phyloP scores from a whole-genome alignment of 2,329 filamentous ascomycete genomes.

The Aspergillus quadricinctus region DNA sequence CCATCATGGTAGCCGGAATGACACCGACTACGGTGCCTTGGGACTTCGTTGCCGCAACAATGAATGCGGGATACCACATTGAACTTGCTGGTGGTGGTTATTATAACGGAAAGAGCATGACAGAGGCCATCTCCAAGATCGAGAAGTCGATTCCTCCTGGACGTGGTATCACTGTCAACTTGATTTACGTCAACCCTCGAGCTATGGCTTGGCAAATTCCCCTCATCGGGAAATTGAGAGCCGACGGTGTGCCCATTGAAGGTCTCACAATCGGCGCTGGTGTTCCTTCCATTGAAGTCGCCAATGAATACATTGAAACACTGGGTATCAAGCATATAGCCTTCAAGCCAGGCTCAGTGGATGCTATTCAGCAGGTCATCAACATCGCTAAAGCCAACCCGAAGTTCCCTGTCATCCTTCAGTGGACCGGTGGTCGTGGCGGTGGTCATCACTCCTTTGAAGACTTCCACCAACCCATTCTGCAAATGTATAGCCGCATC shows the following conservation, averaged over 20 bases:
- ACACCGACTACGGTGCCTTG: slow-evolving; percentile 82
- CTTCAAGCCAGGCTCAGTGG: slow-evolving; percentile 86
- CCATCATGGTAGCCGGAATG: slow-evolving; percentile 88
- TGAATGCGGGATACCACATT: slow-evolving; percentile 93
- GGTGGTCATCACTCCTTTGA: slow-evolving; percentile 92
- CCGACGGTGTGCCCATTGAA: slow-evolving; percentile 85
- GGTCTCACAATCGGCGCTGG: slow-evolving; percentile 88
- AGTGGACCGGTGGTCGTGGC: slow-evolving; percentile 91
- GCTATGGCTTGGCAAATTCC: slow-evolving; percentile 94
- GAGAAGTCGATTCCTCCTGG: slow-evolving; percentile 79
- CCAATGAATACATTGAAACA: slow-evolving; percentile 89
- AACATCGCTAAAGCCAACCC: slow-evolving; percentile 91
- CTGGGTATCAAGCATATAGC: slow-evolving; percentile 87
- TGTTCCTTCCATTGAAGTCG: slow-evolving; percentile 88
- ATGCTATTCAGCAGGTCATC: slow-evolving; percentile 83
- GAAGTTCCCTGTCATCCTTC: slow-evolving; percentile 79
- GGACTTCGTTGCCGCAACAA: slow-evolving; percentile 88
- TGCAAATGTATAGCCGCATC: slow-evolving; percentile 87
- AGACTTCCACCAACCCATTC: slow-evolving; percentile 86
- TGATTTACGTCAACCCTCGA: slow-evolving; percentile 86
- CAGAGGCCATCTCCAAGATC: slow-evolving; percentile 75
- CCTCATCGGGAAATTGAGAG: slow-evolving; percentile 70
- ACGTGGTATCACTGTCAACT: slow-evolving; percentile 81
- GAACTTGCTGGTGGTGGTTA: slow-evolving; percentile 88
- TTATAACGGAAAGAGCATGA: slow-evolving; percentile 78